These are phyloP conservation scores for Stagonosporopsis chrysanthemi DNA, from an alignment of 2,329 filamentous ascomycete genomes.

Conservation along the genomic window DNA sequence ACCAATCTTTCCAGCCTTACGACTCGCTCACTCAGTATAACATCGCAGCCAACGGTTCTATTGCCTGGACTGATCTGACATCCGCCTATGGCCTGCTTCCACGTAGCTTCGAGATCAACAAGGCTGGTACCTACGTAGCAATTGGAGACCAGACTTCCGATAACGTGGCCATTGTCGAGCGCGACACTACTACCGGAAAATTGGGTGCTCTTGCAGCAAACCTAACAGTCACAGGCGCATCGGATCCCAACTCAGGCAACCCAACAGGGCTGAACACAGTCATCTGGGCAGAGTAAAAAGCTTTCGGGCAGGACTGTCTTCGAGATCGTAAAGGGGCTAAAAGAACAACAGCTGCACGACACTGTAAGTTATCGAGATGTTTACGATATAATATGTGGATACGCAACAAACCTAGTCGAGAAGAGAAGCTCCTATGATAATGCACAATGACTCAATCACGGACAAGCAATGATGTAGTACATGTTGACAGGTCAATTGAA, in stretches of 20 bases:
- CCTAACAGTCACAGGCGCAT: conserved; percentile 29
- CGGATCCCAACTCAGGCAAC: conserved; percentile 7
- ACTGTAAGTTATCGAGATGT: background rate
- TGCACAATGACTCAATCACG: background rate
- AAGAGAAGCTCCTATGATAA: background rate
- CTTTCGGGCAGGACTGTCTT: background rate
- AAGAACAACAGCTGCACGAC: too few species aligned
- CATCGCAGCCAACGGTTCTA: conserved; percentile 39
- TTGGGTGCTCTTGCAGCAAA: conserved; percentile 37
- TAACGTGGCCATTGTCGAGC: conserved; percentile 45
- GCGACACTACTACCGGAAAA: conserved; percentile 40
- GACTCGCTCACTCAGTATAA: conserved; percentile 48
- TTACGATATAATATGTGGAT: background rate
- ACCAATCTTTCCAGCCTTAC: conserved; percentile 45
- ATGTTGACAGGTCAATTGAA: background rate
- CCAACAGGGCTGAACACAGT: conserved; percentile 15
- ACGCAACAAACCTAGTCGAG: background rate
- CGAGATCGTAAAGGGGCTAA: background rate
- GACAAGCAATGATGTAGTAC: background rate
- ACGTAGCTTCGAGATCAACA: conserved; percentile 47
- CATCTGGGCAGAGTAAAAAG: conserved; percentile 13
- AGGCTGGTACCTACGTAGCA: conserved; percentile 43
- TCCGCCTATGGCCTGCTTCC: conserved; percentile 47
- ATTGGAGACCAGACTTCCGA: conserved; percentile 45
- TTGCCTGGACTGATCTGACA: conserved; percentile 41